Conservation (phyloP, 2,329 filamentous ascomycete genomes). For the Aspergillus sp. region DNA sequence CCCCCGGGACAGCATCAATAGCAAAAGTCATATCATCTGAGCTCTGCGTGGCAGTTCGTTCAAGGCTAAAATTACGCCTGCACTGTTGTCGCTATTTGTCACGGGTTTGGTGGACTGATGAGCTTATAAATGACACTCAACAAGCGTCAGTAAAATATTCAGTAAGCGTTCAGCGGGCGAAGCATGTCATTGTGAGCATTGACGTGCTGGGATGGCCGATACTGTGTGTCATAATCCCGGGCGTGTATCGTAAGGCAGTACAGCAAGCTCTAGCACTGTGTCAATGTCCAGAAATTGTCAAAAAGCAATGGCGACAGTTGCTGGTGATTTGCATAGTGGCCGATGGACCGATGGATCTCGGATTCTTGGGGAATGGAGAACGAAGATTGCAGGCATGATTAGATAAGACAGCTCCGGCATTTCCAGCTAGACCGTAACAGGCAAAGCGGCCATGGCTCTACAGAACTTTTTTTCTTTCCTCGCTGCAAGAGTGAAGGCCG, state of each 20-base stretch:
- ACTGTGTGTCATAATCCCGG: background rate
- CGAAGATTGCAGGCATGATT: constrained; percentile 21
- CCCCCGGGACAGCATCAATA: background rate
- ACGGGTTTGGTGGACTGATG: too few species aligned
- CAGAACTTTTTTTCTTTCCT: constrained; percentile 45
- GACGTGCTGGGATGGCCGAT: background rate
- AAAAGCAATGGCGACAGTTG: background rate
- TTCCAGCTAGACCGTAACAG: constrained; percentile 27
- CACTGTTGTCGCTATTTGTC: too few species aligned
- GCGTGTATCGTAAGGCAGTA: too few species aligned
- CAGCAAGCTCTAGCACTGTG: background rate
- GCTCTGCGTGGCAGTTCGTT: too few species aligned
- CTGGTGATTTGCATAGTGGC: background rate
- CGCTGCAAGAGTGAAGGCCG: constrained; percentile 27
- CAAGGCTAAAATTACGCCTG: too few species aligned
- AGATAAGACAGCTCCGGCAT: constrained; percentile 28
- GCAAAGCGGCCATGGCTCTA: constrained; percentile 32
- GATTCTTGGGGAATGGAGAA: background rate
- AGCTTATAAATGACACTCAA: background rate
- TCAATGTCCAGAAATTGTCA: background rate
- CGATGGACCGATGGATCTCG: background rate
- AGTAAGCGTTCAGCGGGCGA: background rate
- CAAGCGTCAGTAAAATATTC: background rate
- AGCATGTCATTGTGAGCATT: background rate
- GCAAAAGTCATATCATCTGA: background rate